A percentile compares a stretch with the other conserved stretches of the same genome.
Conservation (phyloP, 306 rosid genomes). For the Arachis stenosperma region DNA sequence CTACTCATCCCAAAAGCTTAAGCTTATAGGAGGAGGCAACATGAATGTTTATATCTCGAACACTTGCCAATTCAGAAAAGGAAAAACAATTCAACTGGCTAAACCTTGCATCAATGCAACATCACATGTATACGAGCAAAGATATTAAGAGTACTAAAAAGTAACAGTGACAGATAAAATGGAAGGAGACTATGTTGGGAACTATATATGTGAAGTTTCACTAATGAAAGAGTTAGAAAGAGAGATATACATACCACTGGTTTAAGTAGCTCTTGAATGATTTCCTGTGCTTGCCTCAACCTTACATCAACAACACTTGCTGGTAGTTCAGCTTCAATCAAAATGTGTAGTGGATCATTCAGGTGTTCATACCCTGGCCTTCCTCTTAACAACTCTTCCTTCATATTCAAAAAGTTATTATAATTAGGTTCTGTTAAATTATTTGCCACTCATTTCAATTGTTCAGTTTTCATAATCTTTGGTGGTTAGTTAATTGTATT, state of each 20-base stretch:
- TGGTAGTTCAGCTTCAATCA: slow-evolving; percentile 92
- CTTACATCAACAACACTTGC: slow-evolving; percentile 69
- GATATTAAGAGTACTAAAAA: neutral
- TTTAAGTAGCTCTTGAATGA: slow-evolving; percentile 87
- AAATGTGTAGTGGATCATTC: slow-evolving; percentile 88
- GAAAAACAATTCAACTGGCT: neutral
- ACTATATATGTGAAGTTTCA: too few species aligned
- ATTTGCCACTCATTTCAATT: too few species aligned
- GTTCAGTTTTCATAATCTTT: too few species aligned
- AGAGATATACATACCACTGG: slow-evolving; percentile 63
- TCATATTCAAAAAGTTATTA: neutral
- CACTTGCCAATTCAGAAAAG: neutral
- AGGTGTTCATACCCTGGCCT: slow-evolving; percentile 95
- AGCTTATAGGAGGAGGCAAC: too few species aligned
- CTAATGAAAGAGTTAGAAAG: slow-evolving; percentile 19
- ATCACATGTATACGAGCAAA: neutral
- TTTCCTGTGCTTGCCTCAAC: slow-evolving; percentile 88
- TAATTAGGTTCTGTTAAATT: slow-evolving; percentile 18
- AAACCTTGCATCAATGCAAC: neutral
- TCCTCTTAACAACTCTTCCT: slow-evolving; percentile 92
- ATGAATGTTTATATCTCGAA: too few species aligned
- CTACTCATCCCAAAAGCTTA: too few species aligned
- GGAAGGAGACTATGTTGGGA: too few species aligned
- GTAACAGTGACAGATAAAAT: too few species aligned
- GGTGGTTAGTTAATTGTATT: too few species aligned